Evolutionary conservation across 148 eudicot genomes (phyloP).

Genomic region (Tetragonia tetragonoides): DNA sequence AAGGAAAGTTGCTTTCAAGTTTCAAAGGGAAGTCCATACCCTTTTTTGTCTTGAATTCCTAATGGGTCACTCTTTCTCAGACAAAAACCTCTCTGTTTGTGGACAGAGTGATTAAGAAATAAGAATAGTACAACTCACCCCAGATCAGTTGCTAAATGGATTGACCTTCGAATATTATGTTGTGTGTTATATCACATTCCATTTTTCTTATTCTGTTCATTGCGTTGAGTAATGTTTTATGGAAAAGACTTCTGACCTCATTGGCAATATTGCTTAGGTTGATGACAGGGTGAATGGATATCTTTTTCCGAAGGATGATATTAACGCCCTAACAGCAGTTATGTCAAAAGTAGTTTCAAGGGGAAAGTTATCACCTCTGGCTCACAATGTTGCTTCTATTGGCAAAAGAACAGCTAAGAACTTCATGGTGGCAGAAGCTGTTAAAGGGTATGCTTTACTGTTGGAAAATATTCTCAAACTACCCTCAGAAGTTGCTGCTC

Average conservation of each 20-base stretch:
- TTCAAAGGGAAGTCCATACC: too few species aligned
- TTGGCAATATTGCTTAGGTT: conserved; percentile 49
- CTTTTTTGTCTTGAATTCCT: too few species aligned
- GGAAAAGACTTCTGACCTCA: conserved; percentile 32
- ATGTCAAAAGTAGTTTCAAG: conserved; percentile 51
- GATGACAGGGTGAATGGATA: conserved; percentile 85
- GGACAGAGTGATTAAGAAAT: too few species aligned
- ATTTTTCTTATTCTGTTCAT: neutral
- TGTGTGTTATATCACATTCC: neutral
- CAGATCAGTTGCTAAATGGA: too few species aligned
- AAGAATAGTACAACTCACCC: too few species aligned
- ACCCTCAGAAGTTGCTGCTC: conserved; percentile 74
- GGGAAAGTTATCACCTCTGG: conserved; percentile 58
- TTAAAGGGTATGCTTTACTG: conserved; percentile 71
- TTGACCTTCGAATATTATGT: too few species aligned
- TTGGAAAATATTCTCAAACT: conserved; percentile 57
- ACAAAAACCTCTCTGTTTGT: too few species aligned
- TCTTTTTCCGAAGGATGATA: conserved; percentile 73
- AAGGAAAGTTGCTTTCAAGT: too few species aligned
- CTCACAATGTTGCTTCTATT: conserved; percentile 59
- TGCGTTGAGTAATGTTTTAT: neutral
- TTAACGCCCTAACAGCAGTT: conserved; percentile 44
- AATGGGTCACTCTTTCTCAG: too few species aligned
- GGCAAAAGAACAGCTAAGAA: conserved; percentile 67
- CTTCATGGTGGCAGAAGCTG: conserved; percentile 62